These are phyloP conservation scores for Ophiosphaerella korrae DNA, from an alignment of 2,329 filamentous ascomycete species.

Conservation along the genomic window DNA sequence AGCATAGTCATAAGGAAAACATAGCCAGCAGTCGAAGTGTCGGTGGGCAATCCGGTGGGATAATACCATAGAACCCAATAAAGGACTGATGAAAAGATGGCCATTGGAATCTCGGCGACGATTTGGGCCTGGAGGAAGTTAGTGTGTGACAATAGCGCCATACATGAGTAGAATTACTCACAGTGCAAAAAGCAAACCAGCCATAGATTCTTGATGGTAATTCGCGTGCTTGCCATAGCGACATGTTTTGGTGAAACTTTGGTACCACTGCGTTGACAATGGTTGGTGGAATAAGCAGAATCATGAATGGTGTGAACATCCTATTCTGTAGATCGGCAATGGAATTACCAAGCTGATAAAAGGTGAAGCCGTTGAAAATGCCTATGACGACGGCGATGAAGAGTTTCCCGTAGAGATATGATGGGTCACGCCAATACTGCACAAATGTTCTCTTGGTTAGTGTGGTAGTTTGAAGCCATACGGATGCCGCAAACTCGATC, in stretches of 20 bases:
- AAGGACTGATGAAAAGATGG: conserved; percentile 66
- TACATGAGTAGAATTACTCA: neutral
- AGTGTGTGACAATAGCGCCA: neutral
- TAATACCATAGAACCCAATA: conserved; percentile 82
- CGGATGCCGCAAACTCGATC: conserved; percentile 69
- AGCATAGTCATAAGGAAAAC: conserved; percentile 78
- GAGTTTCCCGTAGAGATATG: conserved; percentile 77
- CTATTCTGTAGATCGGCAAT: conserved; percentile 75
- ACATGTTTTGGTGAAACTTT: conserved; percentile 77
- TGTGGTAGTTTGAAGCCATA: conserved; percentile 65
- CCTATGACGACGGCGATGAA: conserved; percentile 73
- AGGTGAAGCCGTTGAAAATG: conserved; percentile 81
- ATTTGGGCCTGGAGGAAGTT: conserved; percentile 60
- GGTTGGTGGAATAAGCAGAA: conserved; percentile 65
- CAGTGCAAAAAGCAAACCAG: conserved; percentile 68
- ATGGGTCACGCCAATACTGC: conserved; percentile 77
- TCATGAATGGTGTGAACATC: conserved; percentile 74
- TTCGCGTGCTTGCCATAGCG: conserved; percentile 75
- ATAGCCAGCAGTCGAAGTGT: conserved; percentile 71
- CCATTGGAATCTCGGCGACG: conserved; percentile 72
- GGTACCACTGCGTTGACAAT: conserved; percentile 75
- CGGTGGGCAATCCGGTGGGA: conserved; percentile 70
- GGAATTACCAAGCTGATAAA: conserved; percentile 69
- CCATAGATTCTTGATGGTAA: conserved; percentile 76
- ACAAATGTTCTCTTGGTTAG: conserved; percentile 73